Evolutionary conservation across 2,329 filamentous ascomycete species (phyloP), one percentile per base, ranked within the genome.

Genomic region (Anisogramma anomala): DNA sequence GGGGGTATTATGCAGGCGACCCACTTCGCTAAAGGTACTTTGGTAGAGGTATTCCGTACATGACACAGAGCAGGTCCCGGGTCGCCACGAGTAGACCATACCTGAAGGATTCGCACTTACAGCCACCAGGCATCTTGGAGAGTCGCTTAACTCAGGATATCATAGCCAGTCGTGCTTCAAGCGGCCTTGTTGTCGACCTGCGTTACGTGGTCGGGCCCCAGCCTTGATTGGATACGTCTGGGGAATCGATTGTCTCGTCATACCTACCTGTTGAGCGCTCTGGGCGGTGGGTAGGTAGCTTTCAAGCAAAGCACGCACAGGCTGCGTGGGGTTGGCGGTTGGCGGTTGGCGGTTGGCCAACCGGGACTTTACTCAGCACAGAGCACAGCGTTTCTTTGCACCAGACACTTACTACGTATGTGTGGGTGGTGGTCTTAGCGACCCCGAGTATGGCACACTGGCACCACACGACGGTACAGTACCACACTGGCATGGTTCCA

Each of bases 361-460:
- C 19, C 26, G 36, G 37, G 33, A 28, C 31, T 31, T 39, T 33
- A 40, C 26, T 33, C 32, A 46, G 33, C 42, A 37, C 18, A 33
- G 42, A n/a, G 36, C 28, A 40, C 27, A 9, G 22, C 5, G 22
- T 23, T 23, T 5, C 34, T 49, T 39, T 47, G 39, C 41, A 41
- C 49, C 52, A 52, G 49, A 50, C 51, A 50, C 42, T 49, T 47
- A 41, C n/a, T n/a, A n/a, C n/a, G n/a, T n/a, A n/a, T n/a, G n/a
- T n/a, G n/a, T n/a, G n/a, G n/a, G n/a, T n/a, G n/a, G n/a, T 37
- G 36, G 41, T 52, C 49, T 33, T 45, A 44, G 47, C 47, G 49
- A 48, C 49, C 22, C 22, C 22, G 6, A 23, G 22, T 9, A 23
- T 23, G 22, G n/a, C 49, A 51, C 52, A 53, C 39, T 23, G 22